These are phyloP conservation scores for Lepraria neglecta DNA, from an alignment of 495 filamentous ascomycete genomes.

Conservation along the genomic window DNA sequence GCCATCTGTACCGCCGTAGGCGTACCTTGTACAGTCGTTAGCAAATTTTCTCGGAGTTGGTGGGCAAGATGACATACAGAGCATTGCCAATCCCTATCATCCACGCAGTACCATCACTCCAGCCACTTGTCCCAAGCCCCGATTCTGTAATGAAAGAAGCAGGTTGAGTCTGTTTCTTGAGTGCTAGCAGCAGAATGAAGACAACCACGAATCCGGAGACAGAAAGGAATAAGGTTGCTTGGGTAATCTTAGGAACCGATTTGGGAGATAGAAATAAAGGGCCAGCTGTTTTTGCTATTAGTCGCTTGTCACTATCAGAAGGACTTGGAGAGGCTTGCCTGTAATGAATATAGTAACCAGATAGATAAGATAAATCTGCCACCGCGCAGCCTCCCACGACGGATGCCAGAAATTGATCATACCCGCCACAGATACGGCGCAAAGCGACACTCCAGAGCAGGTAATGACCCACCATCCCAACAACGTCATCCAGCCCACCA, in stretches of 20 bases:
- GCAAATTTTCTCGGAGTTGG: too few relatives aligned
- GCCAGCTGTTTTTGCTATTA: constrained; percentile 20
- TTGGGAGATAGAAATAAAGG: constrained; percentile 27
- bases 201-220: constrained; percentile 26
- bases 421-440: constrained; percentile 24
- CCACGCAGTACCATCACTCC: constrained; percentile 36
- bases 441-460: constrained; percentile 29
- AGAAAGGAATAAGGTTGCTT: constrained; percentile 25
- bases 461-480: constrained; percentile 38
- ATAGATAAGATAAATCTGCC: constrained; percentile 34
- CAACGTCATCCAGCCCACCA: constrained; percentile 36
- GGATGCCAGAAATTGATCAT: constrained; percentile 29
- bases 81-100: constrained; percentile 35
- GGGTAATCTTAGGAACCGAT: constrained; percentile 23
- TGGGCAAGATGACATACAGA: constrained; percentile 25
- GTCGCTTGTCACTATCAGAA: background rate
- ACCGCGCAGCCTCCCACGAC: constrained; percentile 25
- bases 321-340: constrained; percentile 5
- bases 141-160: constrained; percentile 23
- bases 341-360: constrained; percentile 18
- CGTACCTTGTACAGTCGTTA: constrained; percentile 21
- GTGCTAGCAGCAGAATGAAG: constrained; percentile 28
- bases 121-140: constrained; percentile 30
- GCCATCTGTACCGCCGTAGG: constrained; percentile 31
- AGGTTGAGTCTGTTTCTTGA: constrained; percentile 24